Evolutionary conservation across 306 rosid genomes (phyloP), one percentile per base, ranked within the genome.

Genomic region (Aeschynomene evenia): DNA sequence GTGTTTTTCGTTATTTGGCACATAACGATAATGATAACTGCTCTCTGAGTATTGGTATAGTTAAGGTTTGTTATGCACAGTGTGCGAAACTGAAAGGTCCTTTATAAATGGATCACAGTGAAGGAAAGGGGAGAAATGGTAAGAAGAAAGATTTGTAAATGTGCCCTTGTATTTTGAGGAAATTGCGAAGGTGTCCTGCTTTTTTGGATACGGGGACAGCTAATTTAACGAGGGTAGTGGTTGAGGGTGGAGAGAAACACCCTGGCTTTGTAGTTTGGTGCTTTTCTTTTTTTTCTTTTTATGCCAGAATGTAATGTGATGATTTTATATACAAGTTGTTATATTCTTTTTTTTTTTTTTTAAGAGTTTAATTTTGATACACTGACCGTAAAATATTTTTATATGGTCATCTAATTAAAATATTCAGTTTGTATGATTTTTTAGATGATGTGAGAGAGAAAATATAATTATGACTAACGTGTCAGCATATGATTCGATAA

Each of bases 1-100:
- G 33, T 53, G 6, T 65, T 84, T 73, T 68, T 77, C 15, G 77
- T 75, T n/a, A n/a, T n/a, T 0, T 90, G 85, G 51, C 83, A 79
- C 98, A 89, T 45, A 5, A 45, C 6, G 14, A 40, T n/a, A 3
- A 28, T 39, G 10, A 39, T 13, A 15, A 43, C 16, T 43, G 50
- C 21, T n/a, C n/a, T n/a, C 20, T 45, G n/a, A n/a, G n/a, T n/a
- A n/a, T n/a, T n/a, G n/a, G n/a, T n/a, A 16, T 45, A 16, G 15
- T 9, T 33, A 37, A 0, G 43, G 0, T 45, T 2, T 14, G 48
- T 0, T 7, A 7, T 14, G 46, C 26, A 29, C 33, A 55, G 6
- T 45, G 48, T 45, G 43, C 28, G 13, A 11, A 50, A 63, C 59
- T 42, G 48, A 37, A 51, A 33, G 40, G 29, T 12, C 34, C 62